Percentiles rank a stretch among this genome's conserved stretches.
These are phyloP conservation scores for Tulasnella sp. DNA, from an alignment of 768 basidiomycete species.

Conservation along the genomic window DNA sequence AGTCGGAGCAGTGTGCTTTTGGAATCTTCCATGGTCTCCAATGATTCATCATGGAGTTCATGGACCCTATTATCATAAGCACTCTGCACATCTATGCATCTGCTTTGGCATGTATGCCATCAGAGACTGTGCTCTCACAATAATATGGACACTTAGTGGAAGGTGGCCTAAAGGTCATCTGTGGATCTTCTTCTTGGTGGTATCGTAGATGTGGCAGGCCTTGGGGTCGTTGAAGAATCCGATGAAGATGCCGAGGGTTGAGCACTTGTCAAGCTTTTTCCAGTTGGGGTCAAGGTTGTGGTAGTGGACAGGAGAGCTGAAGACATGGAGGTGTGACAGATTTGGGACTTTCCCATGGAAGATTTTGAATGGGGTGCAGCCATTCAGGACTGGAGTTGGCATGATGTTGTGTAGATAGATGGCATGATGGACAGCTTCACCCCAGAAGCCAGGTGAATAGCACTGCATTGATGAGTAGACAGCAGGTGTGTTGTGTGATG, in stretches of 20 bases:
- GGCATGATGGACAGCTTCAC: conserved; percentile 19
- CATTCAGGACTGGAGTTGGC: conserved; percentile 9
- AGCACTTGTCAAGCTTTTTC: conserved; percentile 21
- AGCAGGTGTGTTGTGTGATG: conserved; percentile 8
- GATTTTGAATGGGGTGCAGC: conserved; percentile 19
- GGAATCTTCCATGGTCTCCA: too few species aligned
- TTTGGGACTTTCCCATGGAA: conserved; percentile 20
- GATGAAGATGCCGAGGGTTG: conserved; percentile 22
- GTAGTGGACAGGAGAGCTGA: conserved; percentile 24
- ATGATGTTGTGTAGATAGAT: conserved; percentile 20
- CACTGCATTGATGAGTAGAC: conserved; percentile 3
- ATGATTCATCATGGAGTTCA: too few species aligned
- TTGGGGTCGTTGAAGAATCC: conserved; percentile 24
- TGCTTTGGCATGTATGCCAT: too few species aligned
- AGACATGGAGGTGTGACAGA: conserved; percentile 23
- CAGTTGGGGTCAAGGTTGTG: conserved; percentile 20
- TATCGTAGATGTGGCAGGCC: conserved; percentile 23
- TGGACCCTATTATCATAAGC: too few species aligned
- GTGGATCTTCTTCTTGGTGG: conserved; percentile 7
- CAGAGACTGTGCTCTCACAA: too few species aligned
- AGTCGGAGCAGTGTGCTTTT: too few species aligned
- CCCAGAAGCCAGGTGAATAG: conserved; percentile 21
- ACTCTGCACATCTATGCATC: too few species aligned
- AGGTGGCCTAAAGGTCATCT: too few species aligned
- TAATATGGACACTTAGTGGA: too few species aligned